phyloP scores from a whole-genome alignment of 2,329 filamentous ascomycete genomes.

The Fusarium anthophilum region DNA sequence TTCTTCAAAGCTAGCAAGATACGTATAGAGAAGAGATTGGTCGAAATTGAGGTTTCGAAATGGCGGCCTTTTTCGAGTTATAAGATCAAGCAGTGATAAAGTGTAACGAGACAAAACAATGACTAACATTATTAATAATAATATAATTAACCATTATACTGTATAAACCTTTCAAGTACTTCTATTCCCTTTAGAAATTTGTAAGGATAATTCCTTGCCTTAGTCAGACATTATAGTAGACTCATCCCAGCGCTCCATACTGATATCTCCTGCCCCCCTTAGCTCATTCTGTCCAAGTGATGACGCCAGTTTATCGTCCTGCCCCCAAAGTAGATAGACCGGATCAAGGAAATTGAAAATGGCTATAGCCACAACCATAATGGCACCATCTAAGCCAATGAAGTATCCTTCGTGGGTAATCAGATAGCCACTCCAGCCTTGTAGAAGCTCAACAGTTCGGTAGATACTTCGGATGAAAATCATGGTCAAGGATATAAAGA shows the following conservation, averaged over 20 bases:
- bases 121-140: no score
- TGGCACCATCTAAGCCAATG: neutral
- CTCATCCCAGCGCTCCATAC: neutral
- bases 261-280: neutral
- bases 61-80: no score
- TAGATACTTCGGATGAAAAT: neutral
- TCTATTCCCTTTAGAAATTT: no score
- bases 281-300: neutral
- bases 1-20: no score
- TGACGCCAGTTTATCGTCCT: neutral
- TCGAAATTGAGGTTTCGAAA: no score
- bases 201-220: accelerated
- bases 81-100: no score
- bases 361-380: neutral
- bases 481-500: neutral
- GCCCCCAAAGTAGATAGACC: neutral
- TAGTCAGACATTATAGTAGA: neutral
- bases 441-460: neutral
- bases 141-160: no score
- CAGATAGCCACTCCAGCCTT: neutral
- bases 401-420: neutral
- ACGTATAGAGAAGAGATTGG: no score
- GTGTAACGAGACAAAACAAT: no score
- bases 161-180: accelerated
- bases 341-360: neutral